Base-by-base conservation (phyloP, 2,329 filamentous ascomycete species). In the Verticillium dahliae region DNA sequence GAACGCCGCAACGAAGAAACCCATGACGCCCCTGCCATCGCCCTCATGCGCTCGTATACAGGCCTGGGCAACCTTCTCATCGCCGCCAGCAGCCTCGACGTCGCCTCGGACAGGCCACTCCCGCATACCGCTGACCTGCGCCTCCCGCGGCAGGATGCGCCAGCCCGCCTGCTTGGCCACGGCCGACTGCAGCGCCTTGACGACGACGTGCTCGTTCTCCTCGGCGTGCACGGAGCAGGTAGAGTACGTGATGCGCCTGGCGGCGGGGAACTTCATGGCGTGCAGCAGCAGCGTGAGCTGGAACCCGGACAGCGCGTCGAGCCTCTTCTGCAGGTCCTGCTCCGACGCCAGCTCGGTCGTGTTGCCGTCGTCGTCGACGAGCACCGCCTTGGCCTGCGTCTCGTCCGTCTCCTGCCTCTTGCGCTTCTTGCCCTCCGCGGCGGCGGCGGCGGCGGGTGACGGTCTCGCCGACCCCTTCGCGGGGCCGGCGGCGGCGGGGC, bases 1-100 rank as follows among this genome's bases (percentile, higher is more conserved):
- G 74, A 99, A 97, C 0, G 84, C 91, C n/a, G 87, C 92, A 22
- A 97, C 90, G 69, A 99, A 99, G 75, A 99, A 98, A 0, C 95
- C 94, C 85, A 97, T 97, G 1, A 93, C 90, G 0, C 92, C 92
- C 65, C 90, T 85, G 10, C 87, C 88, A 67, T 94, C 92, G 33
- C 86, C 90, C 68, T 93, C 90, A 73, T 90, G 88, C 37, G 91
- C 91, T 62, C 94, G 81, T 61, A 97, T 89, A 70, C 92, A 97
- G 2, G 84, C 90, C 33, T 94, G 88, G 6, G 87, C 84, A 1
- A 91, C 72, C 3, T 80, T 74, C 50, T 80, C 70, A 59, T 86
- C 77, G 1, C 81, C 82, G 4, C 69, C 69, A 67, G 79, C 78
- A 39, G 80, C 81, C 39, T 80, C 80, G 41, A 69, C 69, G 52